These are phyloP conservation scores for Cucumis hystrix DNA, from an alignment of 306 rosid species.

Conservation along the genomic window DNA sequence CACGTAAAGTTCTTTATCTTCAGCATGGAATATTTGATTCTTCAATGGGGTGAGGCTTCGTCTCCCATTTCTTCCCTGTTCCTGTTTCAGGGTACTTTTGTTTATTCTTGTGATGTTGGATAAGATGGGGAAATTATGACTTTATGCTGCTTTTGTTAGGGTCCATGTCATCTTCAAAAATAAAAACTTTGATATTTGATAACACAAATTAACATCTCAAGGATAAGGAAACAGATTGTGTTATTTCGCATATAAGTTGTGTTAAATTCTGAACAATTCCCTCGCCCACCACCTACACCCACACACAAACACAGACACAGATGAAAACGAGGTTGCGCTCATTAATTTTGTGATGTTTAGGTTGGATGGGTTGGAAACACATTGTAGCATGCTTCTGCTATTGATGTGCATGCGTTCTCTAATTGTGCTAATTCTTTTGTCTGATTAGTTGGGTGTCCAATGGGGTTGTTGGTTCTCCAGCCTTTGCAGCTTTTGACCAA, in stretches of 20 bases:
- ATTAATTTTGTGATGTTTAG: not conserved
- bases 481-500: conserved; percentile 96
- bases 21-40: conserved; percentile 92
- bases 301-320: not conserved
- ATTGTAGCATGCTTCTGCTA: not conserved
- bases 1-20: conserved; percentile 74
- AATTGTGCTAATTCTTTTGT: not conserved
- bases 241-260: not conserved
- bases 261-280: not conserved
- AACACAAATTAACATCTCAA: not conserved
- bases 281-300: not conserved
- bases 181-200: not conserved
- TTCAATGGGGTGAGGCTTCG: conserved; percentile 79
- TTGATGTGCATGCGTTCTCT: not conserved
- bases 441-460: conserved; percentile 80
- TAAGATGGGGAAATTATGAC: not conserved
- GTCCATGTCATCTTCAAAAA: not conserved
- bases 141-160: not conserved
- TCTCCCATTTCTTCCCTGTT: not conserved
- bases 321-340: not conserved
- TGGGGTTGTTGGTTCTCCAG: conserved; percentile 97
- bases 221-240: not conserved
- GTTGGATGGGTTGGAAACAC: not conserved
- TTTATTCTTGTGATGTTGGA: not conserved
- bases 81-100: not conserved